These are phyloP conservation scores for Microcyclospora pomicola DNA, from an alignment of 2,329 filamentous ascomycete species.

Conservation along the genomic window DNA sequence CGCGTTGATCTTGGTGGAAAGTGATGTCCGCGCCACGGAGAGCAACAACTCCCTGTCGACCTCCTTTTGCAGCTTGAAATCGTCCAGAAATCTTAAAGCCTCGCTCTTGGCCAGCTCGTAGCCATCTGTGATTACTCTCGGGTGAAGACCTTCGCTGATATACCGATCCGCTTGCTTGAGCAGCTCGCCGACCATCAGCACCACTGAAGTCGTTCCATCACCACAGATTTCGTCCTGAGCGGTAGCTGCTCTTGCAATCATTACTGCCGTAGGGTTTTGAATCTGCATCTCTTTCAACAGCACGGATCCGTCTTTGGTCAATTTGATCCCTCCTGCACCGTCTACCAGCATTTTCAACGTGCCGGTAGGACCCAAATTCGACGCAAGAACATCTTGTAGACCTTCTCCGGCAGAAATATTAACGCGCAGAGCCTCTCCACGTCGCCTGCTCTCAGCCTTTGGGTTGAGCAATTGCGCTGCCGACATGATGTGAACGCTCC, in stretches of 20 bases:
- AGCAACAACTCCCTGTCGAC: conserved; percentile 89
- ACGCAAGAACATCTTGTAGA: conserved; percentile 63
- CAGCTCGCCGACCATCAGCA: conserved; percentile 87
- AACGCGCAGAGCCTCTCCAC: conserved; percentile 90
- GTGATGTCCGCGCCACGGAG: conserved; percentile 82
- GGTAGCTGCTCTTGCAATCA: conserved; percentile 71
- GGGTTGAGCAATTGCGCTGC: conserved; percentile 96
- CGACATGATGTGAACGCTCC: conserved; percentile 50
- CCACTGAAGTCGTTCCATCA: conserved; percentile 93
- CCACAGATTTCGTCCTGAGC: conserved; percentile 98
- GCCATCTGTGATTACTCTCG: conserved; percentile 89
- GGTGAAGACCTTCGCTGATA: conserved; percentile 93
- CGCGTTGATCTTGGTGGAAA: conserved; percentile 87
- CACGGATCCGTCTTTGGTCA: conserved; percentile 97
- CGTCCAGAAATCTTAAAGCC: conserved; percentile 84
- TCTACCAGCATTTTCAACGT: conserved; percentile 86
- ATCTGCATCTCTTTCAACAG: conserved; percentile 71
- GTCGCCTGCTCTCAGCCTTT: conserved; percentile 94
- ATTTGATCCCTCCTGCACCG: conserved; percentile 67
- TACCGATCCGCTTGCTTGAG: conserved; percentile 95
- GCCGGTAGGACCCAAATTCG: conserved; percentile 83
- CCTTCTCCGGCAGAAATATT: conserved; percentile 97
- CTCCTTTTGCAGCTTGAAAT: conserved; percentile 77
- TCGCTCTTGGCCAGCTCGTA: conserved; percentile 95
- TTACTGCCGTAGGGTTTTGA: conserved; percentile 90